Base-by-base conservation (phyloP, 2,329 filamentous ascomycete genomes). In the Zasmidium cellare region DNA sequence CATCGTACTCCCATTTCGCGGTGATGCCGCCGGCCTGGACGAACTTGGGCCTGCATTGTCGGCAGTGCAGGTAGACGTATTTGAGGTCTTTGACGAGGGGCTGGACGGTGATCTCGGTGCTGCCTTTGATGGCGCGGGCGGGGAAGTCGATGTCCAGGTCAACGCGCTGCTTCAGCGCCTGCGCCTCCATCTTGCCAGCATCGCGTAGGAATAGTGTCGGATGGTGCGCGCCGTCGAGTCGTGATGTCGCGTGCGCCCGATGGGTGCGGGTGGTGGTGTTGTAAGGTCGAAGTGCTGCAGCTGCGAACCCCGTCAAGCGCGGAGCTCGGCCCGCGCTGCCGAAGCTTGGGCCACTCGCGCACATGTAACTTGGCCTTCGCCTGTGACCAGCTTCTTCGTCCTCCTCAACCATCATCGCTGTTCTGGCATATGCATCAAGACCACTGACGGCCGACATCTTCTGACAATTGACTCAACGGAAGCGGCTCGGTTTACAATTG, bases 131-230 rank as follows among this genome's bases (percentile, higher is more conserved):
- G 69, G 82, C 84, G 74, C 87, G 88, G 54, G 84, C 84, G 63
- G 84, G 82, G 72, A 99, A 96, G 76, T 96, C 90, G 71, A 99
- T 81, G 68, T 97, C 92, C 59, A 99, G 81, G 68, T 92, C 88
- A 51, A 99, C 87, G 72, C 90, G 90, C 76, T 97, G 93, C 76
- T 92, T 88, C 55, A 91, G 60, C 23, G 59, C 60, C 20, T 56
- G 52, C 19, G 48, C 46, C 24, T 55, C 60, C 47, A 38, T 35
- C 20, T 20, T 44, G 31, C 20, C 20, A 38, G n/a, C 31, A 41
- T 41, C 35, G 35, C 35, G 35, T 41, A 41, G 35, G 35, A 41
- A 41, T 41, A 41, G 28, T 31, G 28, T 41, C 35, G 16, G 35
- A 18, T 41, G 35, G 16, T 41, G n/a, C n/a, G 35, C 35, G 35